Base-by-base conservation (phyloP, 495 filamentous ascomycete species). In the Penicillium argentinense region DNA sequence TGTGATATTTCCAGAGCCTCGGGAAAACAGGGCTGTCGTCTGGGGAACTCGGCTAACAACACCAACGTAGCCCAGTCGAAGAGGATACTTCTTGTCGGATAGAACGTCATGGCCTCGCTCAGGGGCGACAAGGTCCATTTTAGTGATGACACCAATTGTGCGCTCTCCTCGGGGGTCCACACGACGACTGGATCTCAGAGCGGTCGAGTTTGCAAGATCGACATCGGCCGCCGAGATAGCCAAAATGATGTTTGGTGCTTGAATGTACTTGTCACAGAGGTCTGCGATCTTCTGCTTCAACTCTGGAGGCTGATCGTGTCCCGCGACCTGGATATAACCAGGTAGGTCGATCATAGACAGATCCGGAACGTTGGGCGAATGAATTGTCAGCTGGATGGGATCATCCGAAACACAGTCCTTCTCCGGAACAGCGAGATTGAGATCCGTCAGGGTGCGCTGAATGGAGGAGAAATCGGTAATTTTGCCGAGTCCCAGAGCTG, bases 181-280 rank as follows among this genome's bases (percentile, higher is more conserved):
- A 45, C 90, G 77, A 43, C 95, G 79, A 60, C 91, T 96, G 19
- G 93, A 90, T 45, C 92, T 78, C 21, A 99, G 73, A 9, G 93
- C 91, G 3, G 93, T 92, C 3, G 93, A 97, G 61, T 99, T 99
- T 4, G 93, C 93, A 19, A 99, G 66, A 72, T 99, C 93, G 25
- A 97, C 91, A 70, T 97, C 95, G 22, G 93, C 93, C 5, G 95
- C 93, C 4, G 93, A 99, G 49, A 99, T 97, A 7, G 93, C 93
- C 26, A 99, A 72, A 47, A 99, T 96, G 51, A 99, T 85, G 59
- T 99, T 99, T 4, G 93, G 93, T 5, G 91, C 69, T 62, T 95
- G 88, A 46, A 99, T 97, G 59, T 97, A 99, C 74, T 93, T 97
- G 63, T 99, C 95, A 59, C 93, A 99, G 18, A 99, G 84, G 56